These are phyloP conservation scores for Apostasia shenzhenica DNA, from an alignment of 106 monocot species.

Conservation along the genomic window DNA sequence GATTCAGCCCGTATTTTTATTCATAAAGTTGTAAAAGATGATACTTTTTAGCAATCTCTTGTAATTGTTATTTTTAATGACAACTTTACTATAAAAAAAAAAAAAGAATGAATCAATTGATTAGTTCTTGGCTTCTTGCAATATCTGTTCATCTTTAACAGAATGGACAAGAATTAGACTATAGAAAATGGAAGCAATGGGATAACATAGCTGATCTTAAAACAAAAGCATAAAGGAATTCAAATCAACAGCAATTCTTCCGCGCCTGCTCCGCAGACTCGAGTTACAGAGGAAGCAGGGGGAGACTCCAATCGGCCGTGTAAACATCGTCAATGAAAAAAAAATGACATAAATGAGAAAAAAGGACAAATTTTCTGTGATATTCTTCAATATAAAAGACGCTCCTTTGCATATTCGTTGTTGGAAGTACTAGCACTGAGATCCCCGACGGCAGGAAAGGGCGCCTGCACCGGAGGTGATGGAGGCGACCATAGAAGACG, in stretches of 20 bases:
- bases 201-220: not conserved
- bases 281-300: conserved; percentile 11
- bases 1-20: too few species aligned
- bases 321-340: not conserved
- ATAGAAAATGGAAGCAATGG: too few species aligned
- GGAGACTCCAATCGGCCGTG: conserved; percentile 1
- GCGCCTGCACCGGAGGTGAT: conserved; percentile 29
- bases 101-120: too few species aligned
- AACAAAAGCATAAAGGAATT: not conserved
- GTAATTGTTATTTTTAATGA: too few species aligned
- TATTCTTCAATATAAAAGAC: not conserved
- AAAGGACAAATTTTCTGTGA: not conserved
- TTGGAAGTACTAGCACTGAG: conserved; percentile 14
- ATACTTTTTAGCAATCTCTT: too few species aligned
- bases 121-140: too few species aligned
- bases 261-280: conserved; percentile 7
- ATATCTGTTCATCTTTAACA: too few species aligned
- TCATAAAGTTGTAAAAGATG: too few species aligned
- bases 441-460: conserved; percentile 16
- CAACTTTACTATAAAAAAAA: too few species aligned
- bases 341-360: not conserved
- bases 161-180: too few species aligned
- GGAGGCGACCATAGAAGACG: conserved; percentile 33
- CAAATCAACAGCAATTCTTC: conserved; percentile 15
- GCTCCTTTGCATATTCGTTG: too few species aligned